phyloP scores from a whole-genome alignment of 163 green algal species.

The Scenedesmus sp. region DNA sequence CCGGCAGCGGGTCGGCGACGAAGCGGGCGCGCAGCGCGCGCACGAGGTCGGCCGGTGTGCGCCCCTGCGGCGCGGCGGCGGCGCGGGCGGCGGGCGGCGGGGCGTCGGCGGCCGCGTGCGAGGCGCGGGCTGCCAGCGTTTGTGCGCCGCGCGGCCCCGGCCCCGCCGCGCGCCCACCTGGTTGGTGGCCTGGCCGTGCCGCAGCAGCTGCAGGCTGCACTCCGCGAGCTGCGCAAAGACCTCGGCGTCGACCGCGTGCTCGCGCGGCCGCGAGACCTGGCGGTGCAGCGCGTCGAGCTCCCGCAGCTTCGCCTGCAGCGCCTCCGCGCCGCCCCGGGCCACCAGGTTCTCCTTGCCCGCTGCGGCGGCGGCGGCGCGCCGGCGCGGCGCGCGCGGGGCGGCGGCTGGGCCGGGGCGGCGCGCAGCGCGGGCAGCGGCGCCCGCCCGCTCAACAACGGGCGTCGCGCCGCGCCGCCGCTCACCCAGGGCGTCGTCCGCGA shows the following conservation, averaged over 20 bases:
- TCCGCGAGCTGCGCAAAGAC: slow-evolving; percentile 61
- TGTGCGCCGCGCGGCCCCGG: no score
- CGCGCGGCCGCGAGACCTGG: slow-evolving; percentile 32
- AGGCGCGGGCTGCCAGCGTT: no score
- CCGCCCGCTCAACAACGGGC: no score
- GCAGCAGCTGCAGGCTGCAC: slow-evolving; percentile 45
- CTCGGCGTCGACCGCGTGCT: slow-evolving; percentile 66
- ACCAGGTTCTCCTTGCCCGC: slow-evolving; percentile 41
- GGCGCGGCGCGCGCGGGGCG: no score
- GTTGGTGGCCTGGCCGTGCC: slow-evolving; percentile 37
- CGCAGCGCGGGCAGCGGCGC: no score
- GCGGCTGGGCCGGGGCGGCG: no score
- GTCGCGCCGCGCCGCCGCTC: no score
- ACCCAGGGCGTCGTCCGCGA: no score
- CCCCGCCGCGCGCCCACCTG: slow-evolving; percentile 30
- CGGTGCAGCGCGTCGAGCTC: neutral
- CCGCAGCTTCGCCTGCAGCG: slow-evolving; percentile 19
- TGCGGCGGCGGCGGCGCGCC: no score
- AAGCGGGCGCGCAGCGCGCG: neutral
- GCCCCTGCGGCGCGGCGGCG: slow-evolving; percentile 17
- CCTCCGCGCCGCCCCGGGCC: slow-evolving; percentile 1
- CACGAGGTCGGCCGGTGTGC: slow-evolving; percentile 35
- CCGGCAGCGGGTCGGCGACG: neutral
- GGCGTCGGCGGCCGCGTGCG: neutral
- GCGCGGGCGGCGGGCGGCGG: neutral